Conservation (phyloP, 352 stramenopile species). For the Pythium aristosporum region DNA sequence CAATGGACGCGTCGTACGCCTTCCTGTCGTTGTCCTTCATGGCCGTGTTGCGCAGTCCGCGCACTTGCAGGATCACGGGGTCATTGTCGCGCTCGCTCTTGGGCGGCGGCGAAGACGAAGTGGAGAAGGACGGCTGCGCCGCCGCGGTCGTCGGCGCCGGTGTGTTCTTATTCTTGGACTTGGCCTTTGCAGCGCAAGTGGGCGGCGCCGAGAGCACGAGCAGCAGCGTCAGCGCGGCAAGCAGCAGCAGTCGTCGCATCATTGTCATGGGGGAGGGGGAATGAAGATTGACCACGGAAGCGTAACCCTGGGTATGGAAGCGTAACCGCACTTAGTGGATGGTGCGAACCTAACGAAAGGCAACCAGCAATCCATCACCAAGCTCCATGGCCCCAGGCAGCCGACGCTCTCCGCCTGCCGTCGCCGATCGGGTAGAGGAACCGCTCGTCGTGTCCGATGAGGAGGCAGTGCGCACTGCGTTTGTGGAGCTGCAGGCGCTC, state of each 20-base stretch:
- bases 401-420: background rate
- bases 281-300: too few species aligned
- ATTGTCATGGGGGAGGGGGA: background rate
- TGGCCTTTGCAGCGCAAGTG: constrained; percentile 13
- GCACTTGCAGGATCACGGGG: constrained; percentile 63
- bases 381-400: background rate
- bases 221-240: constrained; percentile 24
- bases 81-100: constrained; percentile 50
- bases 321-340: constrained; percentile 13
- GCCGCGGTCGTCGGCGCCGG: constrained; percentile 14
- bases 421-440: background rate
- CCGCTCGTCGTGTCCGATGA: background rate
- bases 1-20: constrained; percentile 47
- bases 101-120: constrained; percentile 26
- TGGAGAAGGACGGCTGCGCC: constrained; percentile 4
- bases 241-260: constrained; percentile 18
- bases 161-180: constrained; percentile 12
- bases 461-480: constrained; percentile 26
- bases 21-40: constrained; percentile 75
- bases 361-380: background rate
- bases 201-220: constrained; percentile 32
- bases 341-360: constrained; percentile 28
- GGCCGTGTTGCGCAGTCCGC: constrained; percentile 65
- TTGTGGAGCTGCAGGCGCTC: constrained; percentile 47
- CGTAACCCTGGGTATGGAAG: background rate